phyloP scores from a whole-genome alignment of 1,284 basidiomycete genomes.

The Ganoderma boninense region DNA sequence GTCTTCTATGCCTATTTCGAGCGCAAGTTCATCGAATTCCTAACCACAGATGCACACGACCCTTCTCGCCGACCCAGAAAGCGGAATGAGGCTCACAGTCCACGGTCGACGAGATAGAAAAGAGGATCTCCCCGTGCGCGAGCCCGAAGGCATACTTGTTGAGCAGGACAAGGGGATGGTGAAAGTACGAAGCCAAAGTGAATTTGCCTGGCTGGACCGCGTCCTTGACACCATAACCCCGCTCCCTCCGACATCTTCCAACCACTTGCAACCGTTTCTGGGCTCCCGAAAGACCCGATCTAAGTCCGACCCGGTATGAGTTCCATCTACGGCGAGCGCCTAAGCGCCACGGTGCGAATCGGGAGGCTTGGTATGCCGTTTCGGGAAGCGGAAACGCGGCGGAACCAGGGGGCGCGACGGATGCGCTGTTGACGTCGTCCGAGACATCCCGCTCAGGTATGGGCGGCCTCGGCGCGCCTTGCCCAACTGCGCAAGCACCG shows the following conservation, averaged over 20 bases:
- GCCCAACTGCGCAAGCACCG: too few species aligned
- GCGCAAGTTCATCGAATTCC: not conserved
- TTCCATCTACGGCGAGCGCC: constrained; percentile 15
- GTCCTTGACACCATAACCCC: constrained; percentile 10
- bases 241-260: constrained; percentile 15
- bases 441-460: constrained; percentile 19
- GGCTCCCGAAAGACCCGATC: constrained; percentile 10
- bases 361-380: constrained; percentile 13
- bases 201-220: not conserved
- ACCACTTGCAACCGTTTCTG: not conserved
- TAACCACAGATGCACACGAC: not conserved
- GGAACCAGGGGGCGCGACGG: constrained; percentile 14
- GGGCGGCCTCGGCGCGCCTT: not conserved
- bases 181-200: constrained; percentile 23
- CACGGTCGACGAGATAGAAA: not conserved
- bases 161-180: constrained; percentile 13
- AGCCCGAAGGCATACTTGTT: not conserved
- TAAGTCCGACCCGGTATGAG: constrained; percentile 21
- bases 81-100: not conserved
- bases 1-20: not conserved
- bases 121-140: not conserved
- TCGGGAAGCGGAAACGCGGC: constrained; percentile 17
- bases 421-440: constrained; percentile 13
- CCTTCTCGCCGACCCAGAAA: not conserved
- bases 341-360: constrained; percentile 14